phyloP scores from a whole-genome alignment of 2,329 filamentous ascomycete genomes.

The Colletotrichum lupini region DNA sequence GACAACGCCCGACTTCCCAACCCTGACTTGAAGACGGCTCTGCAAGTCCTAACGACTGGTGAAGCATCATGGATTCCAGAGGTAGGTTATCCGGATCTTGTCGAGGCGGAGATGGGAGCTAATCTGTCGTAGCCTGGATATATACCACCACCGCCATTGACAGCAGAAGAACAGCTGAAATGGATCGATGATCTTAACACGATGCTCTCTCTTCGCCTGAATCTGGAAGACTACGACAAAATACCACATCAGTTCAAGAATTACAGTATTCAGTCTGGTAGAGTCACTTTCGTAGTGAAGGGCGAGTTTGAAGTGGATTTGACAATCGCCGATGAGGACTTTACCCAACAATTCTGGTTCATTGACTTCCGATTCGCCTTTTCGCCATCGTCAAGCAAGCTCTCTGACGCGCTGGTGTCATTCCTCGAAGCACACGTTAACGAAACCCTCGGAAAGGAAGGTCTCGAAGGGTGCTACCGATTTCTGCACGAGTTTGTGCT shows the following conservation, averaged over 20 bases:
- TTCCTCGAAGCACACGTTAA: constrained; percentile 81
- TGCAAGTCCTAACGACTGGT: constrained; percentile 85
- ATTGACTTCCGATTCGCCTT: constrained; percentile 92
- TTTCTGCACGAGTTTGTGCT: constrained; percentile 89
- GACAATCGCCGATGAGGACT: constrained; percentile 87
- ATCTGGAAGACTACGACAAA: constrained; percentile 82
- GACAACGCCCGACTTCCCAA: constrained; percentile 81
- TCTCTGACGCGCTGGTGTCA: constrained; percentile 72
- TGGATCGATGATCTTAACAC: constrained; percentile 87
- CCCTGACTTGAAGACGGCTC: constrained; percentile 89
- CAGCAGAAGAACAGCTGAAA: constrained; percentile 76
- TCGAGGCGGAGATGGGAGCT: neutral
- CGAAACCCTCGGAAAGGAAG: constrained; percentile 73
- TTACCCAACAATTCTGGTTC: constrained; percentile 88
- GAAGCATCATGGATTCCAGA: constrained; percentile 83
- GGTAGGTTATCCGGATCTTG: constrained; percentile 57
- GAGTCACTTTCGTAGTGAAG: constrained; percentile 86
- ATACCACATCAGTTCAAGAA: constrained; percentile 80
- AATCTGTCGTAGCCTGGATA: constrained; percentile 72
- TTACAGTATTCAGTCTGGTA: constrained; percentile 85
- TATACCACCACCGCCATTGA: constrained; percentile 77
- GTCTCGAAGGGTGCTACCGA: constrained; percentile 83
- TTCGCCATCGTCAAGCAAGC: constrained; percentile 69
- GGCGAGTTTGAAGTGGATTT: constrained; percentile 94
- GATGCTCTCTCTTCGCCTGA: constrained; percentile 83